Evolutionary conservation across 257 asterid genomes (phyloP).

Genomic region (Marsdenia floribunda): DNA sequence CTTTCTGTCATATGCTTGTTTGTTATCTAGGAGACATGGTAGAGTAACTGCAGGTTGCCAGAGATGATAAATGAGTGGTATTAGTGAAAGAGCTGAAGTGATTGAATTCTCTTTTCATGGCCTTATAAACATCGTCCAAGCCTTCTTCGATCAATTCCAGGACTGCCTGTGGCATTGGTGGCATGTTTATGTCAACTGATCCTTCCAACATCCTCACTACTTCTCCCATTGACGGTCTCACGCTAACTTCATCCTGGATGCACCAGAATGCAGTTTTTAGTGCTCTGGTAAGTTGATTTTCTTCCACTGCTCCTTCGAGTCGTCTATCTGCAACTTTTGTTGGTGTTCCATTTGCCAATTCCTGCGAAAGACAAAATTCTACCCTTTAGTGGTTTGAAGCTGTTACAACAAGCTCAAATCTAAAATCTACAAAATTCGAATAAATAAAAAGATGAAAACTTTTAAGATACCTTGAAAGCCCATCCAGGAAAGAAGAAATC

Average conservation of each 20-base stretch:
- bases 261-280: constrained; percentile 80
- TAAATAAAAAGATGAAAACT: neutral
- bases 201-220: constrained; percentile 89
- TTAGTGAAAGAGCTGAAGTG: constrained; percentile 61
- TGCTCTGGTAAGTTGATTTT: constrained; percentile 57
- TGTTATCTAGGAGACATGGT: constrained; percentile 81
- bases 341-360: constrained; percentile 51
- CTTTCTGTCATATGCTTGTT: neutral
- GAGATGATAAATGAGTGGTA: constrained; percentile 61
- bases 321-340: constrained; percentile 56
- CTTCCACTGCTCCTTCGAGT: constrained; percentile 53
- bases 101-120: constrained; percentile 80
- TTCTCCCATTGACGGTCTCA: constrained; percentile 89
- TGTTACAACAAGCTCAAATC: neutral
- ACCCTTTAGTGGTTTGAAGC: neutral
- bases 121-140: constrained; percentile 68
- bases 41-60: constrained; percentile 81
- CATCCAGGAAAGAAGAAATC: constrained; percentile 93
- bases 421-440: neutral
- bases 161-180: constrained; percentile 84
- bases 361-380: constrained; percentile 30
- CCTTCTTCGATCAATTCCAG: constrained; percentile 84
- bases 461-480: constrained; percentile 78
- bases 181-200: constrained; percentile 49
- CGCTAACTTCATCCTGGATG: constrained; percentile 69